Base-by-base conservation (phyloP, 768 basidiomycete genomes). In the Clavulina sp. region DNA sequence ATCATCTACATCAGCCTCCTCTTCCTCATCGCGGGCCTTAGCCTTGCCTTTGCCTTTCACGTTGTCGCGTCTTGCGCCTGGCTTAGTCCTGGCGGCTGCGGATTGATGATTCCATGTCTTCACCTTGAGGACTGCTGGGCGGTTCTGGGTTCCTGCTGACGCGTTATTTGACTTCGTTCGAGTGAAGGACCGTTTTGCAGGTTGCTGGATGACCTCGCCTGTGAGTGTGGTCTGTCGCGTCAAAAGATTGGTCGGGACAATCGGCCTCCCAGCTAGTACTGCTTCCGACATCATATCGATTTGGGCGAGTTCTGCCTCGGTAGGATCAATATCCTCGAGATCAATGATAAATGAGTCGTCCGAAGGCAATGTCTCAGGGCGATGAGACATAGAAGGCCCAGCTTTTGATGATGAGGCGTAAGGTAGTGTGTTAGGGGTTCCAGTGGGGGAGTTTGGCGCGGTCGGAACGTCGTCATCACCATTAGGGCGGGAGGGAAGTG, bases 91-190 rank as follows among this genome's bases (percentile, higher is more conserved):
- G 9, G 70, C 77, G 0, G 91, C 87, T n/a, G n/a, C n/a, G n/a
- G n/a, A n/a, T n/a, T n/a, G n/a, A 23, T 86, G 80, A 61, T 97
- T 89, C 95, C 95, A 99, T 44, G 41, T 71, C 68, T 93, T 96
- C 1, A 73, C 76, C 63, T 82, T 79, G n/a, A n/a, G n/a, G n/a
- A n/a, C n/a, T 19, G 70, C 70, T 3, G 75, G 70, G 52, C 75
- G 75, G 46, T 73, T 70, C 5, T 76, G 75, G 54, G 76, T 78
- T 9, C 26, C 43, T 3, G 56, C 23, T 43, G 58, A 50, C 41
- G 48, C 21, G 19, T 52, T 23, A 4, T 41, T 36, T 7, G 31
- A 50, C 21, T 26, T 47, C 23, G 53, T 41, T 51, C 13, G 47
- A 55, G 32, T 57, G 55, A 29, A 57, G 33, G 44, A 55, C 53